phyloP scores from a whole-genome alignment of 192 early-diverging fungal species.

The Backusella liffmaniae region DNA sequence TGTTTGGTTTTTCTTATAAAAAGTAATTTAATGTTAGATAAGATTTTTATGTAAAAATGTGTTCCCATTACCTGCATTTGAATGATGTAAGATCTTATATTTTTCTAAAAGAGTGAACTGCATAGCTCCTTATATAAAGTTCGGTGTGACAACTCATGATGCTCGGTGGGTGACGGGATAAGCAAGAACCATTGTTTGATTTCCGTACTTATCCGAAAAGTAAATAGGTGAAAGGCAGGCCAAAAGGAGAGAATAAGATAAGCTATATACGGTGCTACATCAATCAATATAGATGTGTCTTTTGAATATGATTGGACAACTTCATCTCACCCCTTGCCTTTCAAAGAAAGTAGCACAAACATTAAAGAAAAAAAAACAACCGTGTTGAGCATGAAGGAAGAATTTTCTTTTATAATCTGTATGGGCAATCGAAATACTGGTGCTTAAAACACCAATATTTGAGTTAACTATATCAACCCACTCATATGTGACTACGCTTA shows the following conservation, averaged over 20 bases:
- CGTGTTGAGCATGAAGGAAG: not conserved
- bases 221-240: constrained; percentile 1
- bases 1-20: not conserved
- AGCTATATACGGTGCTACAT: constrained; percentile 5
- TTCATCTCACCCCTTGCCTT: constrained; percentile 2
- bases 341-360: not conserved
- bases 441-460: not conserved
- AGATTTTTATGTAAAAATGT: constrained; percentile 7
- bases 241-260: not conserved
- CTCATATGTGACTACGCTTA: not conserved
- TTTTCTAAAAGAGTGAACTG: not conserved
- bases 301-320: not conserved
- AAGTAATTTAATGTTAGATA: not conserved
- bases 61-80: not conserved
- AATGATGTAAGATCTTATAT: constrained; percentile 9
- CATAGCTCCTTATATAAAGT: not conserved
- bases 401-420: constrained; percentile 1
- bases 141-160: constrained; percentile 5
- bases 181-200: constrained; percentile 9
- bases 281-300: constrained; percentile 1
- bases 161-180: constrained; percentile 7
- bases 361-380: not conserved
- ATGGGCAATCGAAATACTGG: not conserved
- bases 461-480: not conserved
- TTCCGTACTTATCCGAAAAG: constrained; percentile 8